Percentiles rank a stretch among this genome's conserved stretches.
phyloP scores from a whole-genome alignment of 257 asterid genomes.

The Nicotiana attenuata region DNA sequence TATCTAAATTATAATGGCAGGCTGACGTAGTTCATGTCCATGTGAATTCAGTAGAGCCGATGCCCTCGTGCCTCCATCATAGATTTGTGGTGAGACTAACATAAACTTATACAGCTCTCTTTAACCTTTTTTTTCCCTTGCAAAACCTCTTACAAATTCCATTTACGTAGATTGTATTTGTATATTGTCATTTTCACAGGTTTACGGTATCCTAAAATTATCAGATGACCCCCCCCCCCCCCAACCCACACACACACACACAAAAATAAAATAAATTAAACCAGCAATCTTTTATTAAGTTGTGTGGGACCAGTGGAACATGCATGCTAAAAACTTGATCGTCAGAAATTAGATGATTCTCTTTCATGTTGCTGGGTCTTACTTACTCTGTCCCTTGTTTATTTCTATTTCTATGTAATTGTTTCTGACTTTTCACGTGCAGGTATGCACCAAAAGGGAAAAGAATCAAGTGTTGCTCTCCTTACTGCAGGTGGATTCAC shows the following conservation, averaged over 20 bases:
- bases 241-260: too few relatives aligned
- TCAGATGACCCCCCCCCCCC: background rate
- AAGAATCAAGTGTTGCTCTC: conserved; percentile 54
- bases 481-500: conserved; percentile 58
- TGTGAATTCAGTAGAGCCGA: conserved; percentile 69
- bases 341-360: background rate
- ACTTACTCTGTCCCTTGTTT: background rate
- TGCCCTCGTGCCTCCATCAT: conserved; percentile 86
- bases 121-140: background rate
- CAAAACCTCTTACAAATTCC: background rate
- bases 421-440: conserved; percentile 18
- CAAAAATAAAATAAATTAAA: background rate
- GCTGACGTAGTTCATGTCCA: conserved; percentile 73
- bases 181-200: background rate
- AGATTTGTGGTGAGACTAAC: conserved; percentile 69
- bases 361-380: background rate
- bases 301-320: background rate
- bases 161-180: background rate
- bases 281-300: background rate
- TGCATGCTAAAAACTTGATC: background rate
- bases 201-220: background rate
- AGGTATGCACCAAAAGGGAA: conserved; percentile 70
- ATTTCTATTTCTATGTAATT: background rate
- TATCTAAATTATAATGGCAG: conserved; percentile 37
- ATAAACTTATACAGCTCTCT: background rate